Evolutionary conservation across 257 asterid genomes (phyloP).

Genomic region (Asclepias syriaca): DNA sequence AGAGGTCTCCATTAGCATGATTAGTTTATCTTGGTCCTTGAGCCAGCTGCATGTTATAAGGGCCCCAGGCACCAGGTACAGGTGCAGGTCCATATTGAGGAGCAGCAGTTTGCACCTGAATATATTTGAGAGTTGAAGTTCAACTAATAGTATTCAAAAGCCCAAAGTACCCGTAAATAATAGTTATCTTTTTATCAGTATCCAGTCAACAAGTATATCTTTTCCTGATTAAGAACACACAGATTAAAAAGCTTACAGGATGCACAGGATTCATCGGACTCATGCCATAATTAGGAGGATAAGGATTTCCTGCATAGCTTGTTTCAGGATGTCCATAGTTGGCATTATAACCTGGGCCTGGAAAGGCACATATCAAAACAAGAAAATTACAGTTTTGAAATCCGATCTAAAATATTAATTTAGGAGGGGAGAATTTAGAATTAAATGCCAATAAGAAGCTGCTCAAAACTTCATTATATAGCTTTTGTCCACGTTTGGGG

Average conservation of each 20-base stretch:
- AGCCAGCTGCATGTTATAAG: conserved; percentile 55
- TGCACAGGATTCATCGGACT: conserved; percentile 54
- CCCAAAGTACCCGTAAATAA: neutral
- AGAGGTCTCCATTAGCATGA: conserved; percentile 22
- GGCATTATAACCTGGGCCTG: conserved; percentile 55
- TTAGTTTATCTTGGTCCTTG: conserved; percentile 65
- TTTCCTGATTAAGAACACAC: neutral
- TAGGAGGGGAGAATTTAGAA: neutral
- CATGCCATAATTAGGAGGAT: conserved; percentile 59
- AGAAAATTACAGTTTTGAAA: neutral
- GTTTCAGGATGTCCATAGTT: conserved; percentile 59
- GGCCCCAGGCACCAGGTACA: conserved; percentile 70
- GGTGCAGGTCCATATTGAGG: conserved; percentile 73
- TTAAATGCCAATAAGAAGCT: neutral
- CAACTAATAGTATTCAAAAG: conserved; percentile 5
- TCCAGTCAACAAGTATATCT: neutral
- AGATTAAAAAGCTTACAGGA: conserved; percentile 40
- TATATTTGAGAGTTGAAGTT: conserved; percentile 9
- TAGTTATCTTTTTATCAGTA: neutral
- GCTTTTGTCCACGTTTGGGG: no score
- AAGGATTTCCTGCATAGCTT: conserved; percentile 55
- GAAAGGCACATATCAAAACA: conserved; percentile 16
- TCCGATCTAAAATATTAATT: neutral
- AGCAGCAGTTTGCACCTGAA: conserved; percentile 61
- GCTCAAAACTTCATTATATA: no score